Conservation (phyloP, 2,329 filamentous ascomycete species). For the Xylariaceae sp. region DNA sequence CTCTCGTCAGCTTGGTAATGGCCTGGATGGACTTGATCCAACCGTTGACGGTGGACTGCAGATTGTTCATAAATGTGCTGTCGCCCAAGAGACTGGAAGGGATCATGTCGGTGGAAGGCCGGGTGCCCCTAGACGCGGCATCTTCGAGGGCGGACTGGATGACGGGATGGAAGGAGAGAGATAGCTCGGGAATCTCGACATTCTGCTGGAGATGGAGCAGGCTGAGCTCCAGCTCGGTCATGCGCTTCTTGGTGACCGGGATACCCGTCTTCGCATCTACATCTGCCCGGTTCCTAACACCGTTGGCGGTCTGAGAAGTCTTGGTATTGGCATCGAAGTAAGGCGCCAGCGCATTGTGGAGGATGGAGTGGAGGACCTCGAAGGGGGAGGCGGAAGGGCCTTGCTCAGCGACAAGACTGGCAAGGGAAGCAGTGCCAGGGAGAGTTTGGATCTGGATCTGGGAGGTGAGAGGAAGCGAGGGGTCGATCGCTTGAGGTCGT, state of each 20-base stretch:
- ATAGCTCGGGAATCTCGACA: constrained; percentile 92
- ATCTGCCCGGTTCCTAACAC: constrained; percentile 71
- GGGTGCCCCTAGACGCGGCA: constrained; percentile 63
- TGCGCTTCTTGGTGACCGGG: constrained; percentile 93
- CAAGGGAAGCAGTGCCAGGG: constrained; percentile 73
- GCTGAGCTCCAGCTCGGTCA: constrained; percentile 89
- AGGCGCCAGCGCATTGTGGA: constrained; percentile 87
- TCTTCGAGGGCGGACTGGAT: constrained; percentile 84
- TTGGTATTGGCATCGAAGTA: constrained; percentile 98
- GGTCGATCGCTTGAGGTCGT: constrained; percentile 82
- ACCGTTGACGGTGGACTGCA: constrained; percentile 90
- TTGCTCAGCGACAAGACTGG: constrained; percentile 65
- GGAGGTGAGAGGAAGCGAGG: constrained; percentile 73
- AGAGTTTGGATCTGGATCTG: constrained; percentile 94
- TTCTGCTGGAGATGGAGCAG: constrained; percentile 94
- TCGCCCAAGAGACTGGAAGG: constrained; percentile 75
- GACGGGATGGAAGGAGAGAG: constrained; percentile 81
- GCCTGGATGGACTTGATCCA: constrained; percentile 99
- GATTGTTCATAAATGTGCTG: constrained; percentile 86
- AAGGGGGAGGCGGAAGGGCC: constrained; percentile 76
- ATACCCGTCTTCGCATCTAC: constrained; percentile 92
- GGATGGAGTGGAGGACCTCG: constrained; percentile 86
- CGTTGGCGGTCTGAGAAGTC: constrained; percentile 65
- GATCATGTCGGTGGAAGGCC: constrained; percentile 76
- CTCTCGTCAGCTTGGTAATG: constrained; percentile 90